Evolutionary conservation across 2,329 filamentous ascomycete species (phyloP), one percentile per base, ranked within the genome.

Genomic region (Colletotrichum cereale): DNA sequence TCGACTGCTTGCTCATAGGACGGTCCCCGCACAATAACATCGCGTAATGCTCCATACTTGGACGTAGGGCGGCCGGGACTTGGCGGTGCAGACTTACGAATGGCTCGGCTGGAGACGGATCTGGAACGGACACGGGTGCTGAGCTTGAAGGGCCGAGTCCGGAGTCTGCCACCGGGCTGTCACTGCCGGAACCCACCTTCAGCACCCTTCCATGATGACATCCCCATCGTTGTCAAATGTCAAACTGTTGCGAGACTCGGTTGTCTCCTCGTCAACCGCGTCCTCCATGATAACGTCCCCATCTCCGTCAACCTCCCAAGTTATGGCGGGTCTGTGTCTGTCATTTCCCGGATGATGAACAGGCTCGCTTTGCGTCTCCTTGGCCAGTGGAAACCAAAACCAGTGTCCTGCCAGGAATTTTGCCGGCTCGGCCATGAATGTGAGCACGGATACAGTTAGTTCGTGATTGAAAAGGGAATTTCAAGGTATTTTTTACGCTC

Each of bases 361-460:
- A 8, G 5, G 3, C 18, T 11, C 16, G 14, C 26, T 34, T 14
- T 24, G 40, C 2, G 12, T 18, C 38, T 1, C 11, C n/a, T 24
- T 52, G 3, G 1, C 47, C 31, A 16, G 52, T 8, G 58, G 77
- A n/a, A n/a, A 6, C 31, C 10, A 21, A n/a, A n/a, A 6, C 31
- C 10, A 21, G 11, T 14, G 21, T 10, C 36, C 8, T 34, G 18
- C 31, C 21, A 55, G 18, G 31, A 7, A 10, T n/a, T 36, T 53
- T 14, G 3, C 10, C 29, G 12, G 7, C 5, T 29, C n/a, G 2
- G 18, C 29, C 52, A 55, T 36, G 4, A 36, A 55, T 2, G 0
- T 36, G 52, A 34, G 50, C 8, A 18, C 47, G 6, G n/a, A 6
- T 34, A 21, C 1, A 11, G 14, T 8, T 53, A 10, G 21, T 14